These are phyloP conservation scores for Mrakia blollopis DNA, from an alignment of 768 basidiomycete species.

Conservation along the genomic window DNA sequence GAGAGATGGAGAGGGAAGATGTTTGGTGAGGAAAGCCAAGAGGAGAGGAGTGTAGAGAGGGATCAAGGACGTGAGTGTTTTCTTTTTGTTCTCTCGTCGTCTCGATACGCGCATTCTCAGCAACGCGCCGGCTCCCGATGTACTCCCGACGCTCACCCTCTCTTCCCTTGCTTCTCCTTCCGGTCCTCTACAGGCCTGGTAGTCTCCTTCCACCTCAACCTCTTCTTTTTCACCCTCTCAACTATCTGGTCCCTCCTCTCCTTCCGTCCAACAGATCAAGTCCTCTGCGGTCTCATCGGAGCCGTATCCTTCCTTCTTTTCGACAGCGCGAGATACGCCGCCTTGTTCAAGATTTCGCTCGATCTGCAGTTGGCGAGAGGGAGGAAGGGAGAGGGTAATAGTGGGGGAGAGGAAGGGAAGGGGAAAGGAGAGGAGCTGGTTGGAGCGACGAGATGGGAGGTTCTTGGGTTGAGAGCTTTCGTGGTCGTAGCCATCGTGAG, in stretches of 20 bases:
- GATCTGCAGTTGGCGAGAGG: neutral
- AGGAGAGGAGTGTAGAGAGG: neutral
- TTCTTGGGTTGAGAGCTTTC: neutral
- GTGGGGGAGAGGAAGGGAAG: neutral
- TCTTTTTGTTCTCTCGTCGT: neutral
- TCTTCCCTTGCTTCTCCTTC: neutral
- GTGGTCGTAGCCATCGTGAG: neutral
- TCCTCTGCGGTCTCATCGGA: neutral
- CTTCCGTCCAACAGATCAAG: neutral
- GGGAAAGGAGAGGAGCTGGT: neutral
- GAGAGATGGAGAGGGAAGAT: conserved; percentile 8
- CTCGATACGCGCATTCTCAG: too few species aligned
- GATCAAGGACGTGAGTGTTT: conserved; percentile 8
- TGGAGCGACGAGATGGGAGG: conserved; percentile 5
- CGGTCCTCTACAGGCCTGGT: neutral
- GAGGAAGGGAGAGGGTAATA: neutral
- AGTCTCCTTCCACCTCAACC: neutral
- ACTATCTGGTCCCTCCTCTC: conserved; percentile 7
- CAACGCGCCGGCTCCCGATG: too few species aligned
- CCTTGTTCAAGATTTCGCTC: conserved; percentile 1
- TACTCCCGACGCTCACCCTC: neutral
- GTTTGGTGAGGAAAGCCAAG: neutral
- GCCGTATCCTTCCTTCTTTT: neutral
- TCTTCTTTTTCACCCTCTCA: neutral
- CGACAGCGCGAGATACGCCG: neutral